Conservation (phyloP, 176 grass and related monocot species). For the Areca catechu region DNA sequence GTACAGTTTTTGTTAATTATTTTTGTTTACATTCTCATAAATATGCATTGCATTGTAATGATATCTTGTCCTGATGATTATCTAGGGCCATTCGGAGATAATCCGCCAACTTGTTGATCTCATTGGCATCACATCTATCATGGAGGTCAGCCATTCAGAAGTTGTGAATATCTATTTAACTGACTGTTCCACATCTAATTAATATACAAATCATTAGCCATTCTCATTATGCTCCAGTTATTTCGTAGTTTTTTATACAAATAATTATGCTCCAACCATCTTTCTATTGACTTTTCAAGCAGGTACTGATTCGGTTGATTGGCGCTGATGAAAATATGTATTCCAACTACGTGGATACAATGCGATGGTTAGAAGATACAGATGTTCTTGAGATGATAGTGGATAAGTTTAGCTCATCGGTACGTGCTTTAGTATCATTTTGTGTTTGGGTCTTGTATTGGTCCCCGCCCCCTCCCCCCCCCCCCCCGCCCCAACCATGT, state of each 20-base stretch:
- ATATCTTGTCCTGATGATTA: conserved; percentile 10
- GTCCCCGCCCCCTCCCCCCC: too few species aligned
- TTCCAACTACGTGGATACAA: conserved; percentile 71
- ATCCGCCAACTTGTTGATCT: conserved; percentile 86
- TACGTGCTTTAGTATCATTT: conserved; percentile 16
- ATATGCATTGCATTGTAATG: too few species aligned
- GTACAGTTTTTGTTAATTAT: too few species aligned
- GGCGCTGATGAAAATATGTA: conserved; percentile 97
- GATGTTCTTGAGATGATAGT: conserved; percentile 94
- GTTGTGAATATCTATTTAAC: too few species aligned
- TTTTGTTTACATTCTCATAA: too few species aligned
- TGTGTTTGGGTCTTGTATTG: too few species aligned
- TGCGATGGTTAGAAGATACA: conserved; percentile 92
- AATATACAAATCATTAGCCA: too few species aligned
- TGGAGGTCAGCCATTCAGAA: conserved; percentile 50
- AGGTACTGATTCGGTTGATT: conserved; percentile 88
- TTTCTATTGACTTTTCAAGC: conserved; percentile 28
- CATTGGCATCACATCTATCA: conserved; percentile 91
- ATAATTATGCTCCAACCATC: not conserved
- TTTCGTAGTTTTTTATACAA: too few species aligned
- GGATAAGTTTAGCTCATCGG: conserved; percentile 93
- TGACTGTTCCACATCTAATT: too few species aligned
- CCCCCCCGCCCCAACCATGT: too few species aligned
- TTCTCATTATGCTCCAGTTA: too few species aligned
- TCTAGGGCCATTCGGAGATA: conserved; percentile 76